A percentile compares a stretch with the other conserved stretches of the same genome.
Conservation (phyloP, 768 basidiomycete genomes). For the Astraeus odoratus region DNA sequence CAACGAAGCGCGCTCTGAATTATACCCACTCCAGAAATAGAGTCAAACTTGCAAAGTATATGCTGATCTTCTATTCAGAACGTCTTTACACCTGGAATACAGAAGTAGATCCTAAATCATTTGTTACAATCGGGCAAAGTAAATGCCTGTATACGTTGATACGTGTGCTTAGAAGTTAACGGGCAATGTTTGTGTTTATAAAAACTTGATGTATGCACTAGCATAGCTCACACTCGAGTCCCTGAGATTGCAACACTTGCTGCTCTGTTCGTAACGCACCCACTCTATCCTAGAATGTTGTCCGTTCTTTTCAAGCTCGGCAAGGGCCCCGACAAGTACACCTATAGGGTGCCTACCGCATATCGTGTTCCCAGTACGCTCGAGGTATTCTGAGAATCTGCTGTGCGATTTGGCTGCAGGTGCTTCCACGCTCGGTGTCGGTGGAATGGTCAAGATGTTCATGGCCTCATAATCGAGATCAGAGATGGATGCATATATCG, state of each 20-base stretch:
- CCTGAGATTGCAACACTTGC: conserved; percentile 52
- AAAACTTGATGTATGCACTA: conserved; percentile 71
- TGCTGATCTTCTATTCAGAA: not conserved
- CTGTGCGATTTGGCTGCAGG: conserved; percentile 49
- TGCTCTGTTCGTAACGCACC: conserved; percentile 94
- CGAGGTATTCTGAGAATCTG: conserved; percentile 61
- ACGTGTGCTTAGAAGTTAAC: no score
- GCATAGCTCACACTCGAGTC: conserved; percentile 97
- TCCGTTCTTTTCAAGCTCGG: conserved; percentile 42
- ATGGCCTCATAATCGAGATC: conserved; percentile 86
- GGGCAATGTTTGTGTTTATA: conserved; percentile 13
- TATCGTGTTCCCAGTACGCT: conserved; percentile 85
- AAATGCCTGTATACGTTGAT: not conserved
- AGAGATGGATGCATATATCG: conserved; percentile 79
- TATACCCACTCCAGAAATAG: not conserved
- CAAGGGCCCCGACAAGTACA: conserved; percentile 75
- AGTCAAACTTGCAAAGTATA: not conserved
- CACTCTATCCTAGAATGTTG: conserved; percentile 49
- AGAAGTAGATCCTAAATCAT: not conserved
- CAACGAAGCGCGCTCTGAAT: conserved; percentile 15
- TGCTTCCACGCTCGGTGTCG: conserved; percentile 33
- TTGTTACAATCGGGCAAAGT: no score
- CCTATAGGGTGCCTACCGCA: conserved; percentile 97
- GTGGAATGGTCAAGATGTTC: conserved; percentile 55
- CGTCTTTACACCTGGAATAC: not conserved